Conservation (phyloP, 257 asterid genomes). For the Nicotiana sylvestris region DNA sequence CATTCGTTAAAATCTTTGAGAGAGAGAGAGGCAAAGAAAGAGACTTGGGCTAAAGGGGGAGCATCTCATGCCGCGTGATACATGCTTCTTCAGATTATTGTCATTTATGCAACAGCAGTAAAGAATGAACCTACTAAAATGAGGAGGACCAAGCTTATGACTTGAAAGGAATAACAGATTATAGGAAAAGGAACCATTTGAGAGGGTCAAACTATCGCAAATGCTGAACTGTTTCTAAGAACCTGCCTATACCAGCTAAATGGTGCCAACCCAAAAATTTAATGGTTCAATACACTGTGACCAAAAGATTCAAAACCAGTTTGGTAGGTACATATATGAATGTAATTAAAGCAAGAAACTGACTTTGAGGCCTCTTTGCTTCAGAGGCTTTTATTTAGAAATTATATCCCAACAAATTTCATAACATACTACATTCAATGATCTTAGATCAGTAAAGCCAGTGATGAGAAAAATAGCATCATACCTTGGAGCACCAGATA, state of each 20-base stretch:
- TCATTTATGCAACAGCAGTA: no score
- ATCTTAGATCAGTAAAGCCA: background rate
- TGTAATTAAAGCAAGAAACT: background rate
- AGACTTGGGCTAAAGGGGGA: no score
- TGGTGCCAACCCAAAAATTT: background rate
- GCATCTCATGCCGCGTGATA: no score
- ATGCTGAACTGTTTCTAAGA: background rate
- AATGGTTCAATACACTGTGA: background rate
- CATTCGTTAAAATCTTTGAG: background rate
- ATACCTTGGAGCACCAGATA: background rate
- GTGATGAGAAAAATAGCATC: background rate
- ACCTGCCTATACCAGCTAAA: background rate
- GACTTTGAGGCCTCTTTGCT: background rate
- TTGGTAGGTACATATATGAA: background rate
- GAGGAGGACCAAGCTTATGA: no score
- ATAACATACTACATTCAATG: background rate
- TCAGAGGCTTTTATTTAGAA: background rate
- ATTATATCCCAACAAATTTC: background rate
- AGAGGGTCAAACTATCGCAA: no score
- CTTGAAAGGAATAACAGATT: no score
- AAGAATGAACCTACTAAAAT: no score
- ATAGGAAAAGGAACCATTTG: no score
- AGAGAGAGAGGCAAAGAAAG: background rate
- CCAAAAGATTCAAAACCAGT: background rate
- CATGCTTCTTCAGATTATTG: no score